Percentiles rank a stretch among this genome's conserved stretches.
Evolutionary conservation across 306 rosid species (phyloP).

Genomic region (Corylus avellana): DNA sequence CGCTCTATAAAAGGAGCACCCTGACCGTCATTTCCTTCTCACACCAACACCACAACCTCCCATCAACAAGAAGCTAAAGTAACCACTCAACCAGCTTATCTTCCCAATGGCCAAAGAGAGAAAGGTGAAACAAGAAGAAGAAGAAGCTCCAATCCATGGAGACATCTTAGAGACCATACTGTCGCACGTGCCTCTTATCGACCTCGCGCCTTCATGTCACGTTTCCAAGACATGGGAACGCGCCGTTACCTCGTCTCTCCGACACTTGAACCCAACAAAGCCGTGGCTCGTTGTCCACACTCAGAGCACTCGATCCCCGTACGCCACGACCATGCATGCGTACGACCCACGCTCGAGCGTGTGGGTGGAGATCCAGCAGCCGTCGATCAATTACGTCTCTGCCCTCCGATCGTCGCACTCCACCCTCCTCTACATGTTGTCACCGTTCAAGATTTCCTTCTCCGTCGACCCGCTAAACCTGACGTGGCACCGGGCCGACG

Average conservation of each 20-base stretch:
- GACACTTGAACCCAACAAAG: conserved; percentile 37
- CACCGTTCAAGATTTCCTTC: conserved; percentile 51
- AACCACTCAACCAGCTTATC: neutral
- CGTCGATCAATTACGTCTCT: conserved; percentile 34
- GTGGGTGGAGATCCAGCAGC: conserved; percentile 48
- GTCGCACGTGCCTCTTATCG: conserved; percentile 57
- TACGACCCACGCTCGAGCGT: conserved; percentile 72
- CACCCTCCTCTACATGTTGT: conserved; percentile 55
- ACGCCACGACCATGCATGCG: conserved; percentile 45
- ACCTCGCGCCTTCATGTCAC: conserved; percentile 44
- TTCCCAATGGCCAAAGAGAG: conserved; percentile 11
- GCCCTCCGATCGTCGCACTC: conserved; percentile 68
- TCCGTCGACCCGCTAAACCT: conserved; percentile 62
- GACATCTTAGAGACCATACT: conserved; percentile 64
- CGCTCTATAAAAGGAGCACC: neutral
- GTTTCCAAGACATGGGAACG: conserved; percentile 66
- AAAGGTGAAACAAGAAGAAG: neutral
- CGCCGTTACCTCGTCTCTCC: conserved; percentile 64
- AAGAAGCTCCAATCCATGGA: conserved; percentile 52
- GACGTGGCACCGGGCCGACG: conserved; percentile 43
- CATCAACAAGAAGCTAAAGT: no score
- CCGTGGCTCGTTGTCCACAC: conserved; percentile 72
- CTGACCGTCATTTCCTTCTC: neutral
- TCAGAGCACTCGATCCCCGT: conserved; percentile 43
- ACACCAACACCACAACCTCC: neutral